phyloP scores from a whole-genome alignment of 73 alveolate species.

The Uronychia binucleata region DNA sequence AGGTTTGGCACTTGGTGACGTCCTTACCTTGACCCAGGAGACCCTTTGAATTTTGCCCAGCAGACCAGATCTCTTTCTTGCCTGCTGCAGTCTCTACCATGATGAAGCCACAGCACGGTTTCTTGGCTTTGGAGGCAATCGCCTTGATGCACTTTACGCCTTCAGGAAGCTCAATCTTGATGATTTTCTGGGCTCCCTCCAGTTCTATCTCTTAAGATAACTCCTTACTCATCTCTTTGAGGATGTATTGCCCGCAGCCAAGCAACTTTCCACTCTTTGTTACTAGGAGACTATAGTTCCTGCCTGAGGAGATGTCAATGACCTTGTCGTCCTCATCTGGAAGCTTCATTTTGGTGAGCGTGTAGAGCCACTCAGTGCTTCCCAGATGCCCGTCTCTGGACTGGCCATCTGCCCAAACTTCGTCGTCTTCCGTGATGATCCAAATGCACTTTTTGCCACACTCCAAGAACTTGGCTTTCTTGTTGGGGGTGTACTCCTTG shows the following conservation, averaged over 20 bases:
- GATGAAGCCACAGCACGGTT: constrained; percentile 29
- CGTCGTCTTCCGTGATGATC: constrained; percentile 38
- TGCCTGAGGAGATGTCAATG: constrained; percentile 36
- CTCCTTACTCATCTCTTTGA: constrained; percentile 36
- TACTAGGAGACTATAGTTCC: constrained; percentile 30
- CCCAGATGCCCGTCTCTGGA: constrained; percentile 42
- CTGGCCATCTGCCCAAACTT: constrained; percentile 31
- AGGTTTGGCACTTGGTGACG: constrained; percentile 7
- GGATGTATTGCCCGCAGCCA: constrained; percentile 49
- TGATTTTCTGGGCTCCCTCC: constrained; percentile 35
- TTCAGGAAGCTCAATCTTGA: constrained; percentile 18
- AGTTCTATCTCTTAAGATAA: no score
- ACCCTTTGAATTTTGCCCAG: constrained; percentile 46
- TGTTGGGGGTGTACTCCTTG: constrained; percentile 2
- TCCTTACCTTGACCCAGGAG: constrained; percentile 58
- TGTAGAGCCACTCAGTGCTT: background rate
- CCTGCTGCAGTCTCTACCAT: constrained; percentile 25
- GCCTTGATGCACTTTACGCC: constrained; percentile 35
- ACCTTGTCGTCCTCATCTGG: constrained; percentile 58
- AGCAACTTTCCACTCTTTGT: constrained; percentile 52
- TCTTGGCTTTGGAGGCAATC: constrained; percentile 11
- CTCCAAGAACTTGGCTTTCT: constrained; percentile 13
- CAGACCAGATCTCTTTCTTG: constrained; percentile 46
- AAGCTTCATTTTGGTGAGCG: constrained; percentile 16
- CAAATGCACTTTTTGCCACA: constrained; percentile 13